Conservation (phyloP, 176 grass and related monocot species). For the Tillandsia fasciculata region DNA sequence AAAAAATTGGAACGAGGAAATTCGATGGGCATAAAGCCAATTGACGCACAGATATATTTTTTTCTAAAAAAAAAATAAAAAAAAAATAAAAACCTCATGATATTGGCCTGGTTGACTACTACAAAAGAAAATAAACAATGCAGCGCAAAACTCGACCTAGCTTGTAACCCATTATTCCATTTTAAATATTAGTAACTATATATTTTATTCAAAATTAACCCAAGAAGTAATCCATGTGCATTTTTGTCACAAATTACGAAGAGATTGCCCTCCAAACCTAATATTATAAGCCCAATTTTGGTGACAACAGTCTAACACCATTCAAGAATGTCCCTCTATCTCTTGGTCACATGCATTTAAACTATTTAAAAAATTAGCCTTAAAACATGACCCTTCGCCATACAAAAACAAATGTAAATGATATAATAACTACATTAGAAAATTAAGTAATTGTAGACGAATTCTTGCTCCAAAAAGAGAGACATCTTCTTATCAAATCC, state of each 20-base stretch:
- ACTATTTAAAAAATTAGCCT: constrained; percentile 21
- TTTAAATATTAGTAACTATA: constrained; percentile 4
- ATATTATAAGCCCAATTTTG: constrained; percentile 16
- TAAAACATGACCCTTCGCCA: not conserved
- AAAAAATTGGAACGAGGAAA: too few relatives aligned
- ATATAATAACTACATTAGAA: constrained; percentile 21
- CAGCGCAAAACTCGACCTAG: not conserved
- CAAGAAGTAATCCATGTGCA: constrained; percentile 36
- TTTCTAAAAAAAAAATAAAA: too few relatives aligned
- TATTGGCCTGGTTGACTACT: not conserved
- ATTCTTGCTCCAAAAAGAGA: constrained; percentile 61
- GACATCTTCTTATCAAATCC: constrained; percentile 44
- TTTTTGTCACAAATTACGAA: constrained; percentile 25
- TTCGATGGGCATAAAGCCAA: too few relatives aligned
- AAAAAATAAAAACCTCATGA: not conserved
- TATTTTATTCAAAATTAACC: constrained; percentile 14
- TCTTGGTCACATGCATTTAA: constrained; percentile 27
- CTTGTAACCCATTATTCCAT: not conserved
- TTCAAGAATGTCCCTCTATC: constrained; percentile 66
- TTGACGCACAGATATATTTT: too few relatives aligned
- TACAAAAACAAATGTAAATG: constrained; percentile 13
- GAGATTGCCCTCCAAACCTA: not conserved
- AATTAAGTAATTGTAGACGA: constrained; percentile 25
- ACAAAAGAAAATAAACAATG: constrained; percentile 18
- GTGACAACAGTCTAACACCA: constrained; percentile 30